phyloP scores from a whole-genome alignment of 257 asterid species.

The Nicotiana tabacum region DNA sequence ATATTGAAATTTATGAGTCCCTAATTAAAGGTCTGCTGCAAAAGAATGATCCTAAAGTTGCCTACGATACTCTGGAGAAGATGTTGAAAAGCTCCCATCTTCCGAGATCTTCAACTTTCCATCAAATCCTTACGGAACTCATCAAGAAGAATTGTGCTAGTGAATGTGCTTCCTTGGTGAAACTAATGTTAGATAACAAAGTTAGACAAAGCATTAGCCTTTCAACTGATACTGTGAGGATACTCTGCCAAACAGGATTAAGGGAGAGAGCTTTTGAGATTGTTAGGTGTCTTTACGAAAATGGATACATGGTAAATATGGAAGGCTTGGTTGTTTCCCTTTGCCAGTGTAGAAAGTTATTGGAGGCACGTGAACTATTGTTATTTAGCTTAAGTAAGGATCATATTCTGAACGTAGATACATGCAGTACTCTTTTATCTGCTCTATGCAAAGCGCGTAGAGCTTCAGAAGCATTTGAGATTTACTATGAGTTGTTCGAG shows the following conservation, averaged over 20 bases:
- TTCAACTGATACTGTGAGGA: constrained; percentile 51
- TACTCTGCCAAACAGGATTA: constrained; percentile 40
- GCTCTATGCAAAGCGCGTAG: constrained; percentile 41
- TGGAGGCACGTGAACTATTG: constrained; percentile 48
- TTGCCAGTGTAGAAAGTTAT: constrained; percentile 37
- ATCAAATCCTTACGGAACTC: constrained; percentile 53
- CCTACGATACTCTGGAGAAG: constrained; percentile 52
- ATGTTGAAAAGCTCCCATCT: constrained; percentile 61
- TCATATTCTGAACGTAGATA: constrained; percentile 29
- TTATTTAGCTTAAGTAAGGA: constrained; percentile 42
- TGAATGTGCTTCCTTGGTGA: constrained; percentile 54
- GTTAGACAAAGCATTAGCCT: constrained; percentile 52
- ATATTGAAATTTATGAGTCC: constrained; percentile 41
- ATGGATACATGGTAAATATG: constrained; percentile 46
- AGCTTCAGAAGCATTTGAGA: constrained; percentile 50
- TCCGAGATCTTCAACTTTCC: constrained; percentile 58
- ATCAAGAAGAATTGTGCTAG: constrained; percentile 38
- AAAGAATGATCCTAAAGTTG: constrained; percentile 42
- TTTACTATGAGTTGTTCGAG: constrained; percentile 66
- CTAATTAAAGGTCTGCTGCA: constrained; percentile 51
- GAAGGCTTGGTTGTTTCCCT: constrained; percentile 51
- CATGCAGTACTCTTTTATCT: constrained; percentile 32
- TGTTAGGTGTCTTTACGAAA: constrained; percentile 40
- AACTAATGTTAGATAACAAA: constrained; percentile 58
- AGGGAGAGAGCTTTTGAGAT: constrained; percentile 42